Evolutionary conservation across 2,329 filamentous ascomycete species (phyloP).

Genomic region (Penicillium sp.): DNA sequence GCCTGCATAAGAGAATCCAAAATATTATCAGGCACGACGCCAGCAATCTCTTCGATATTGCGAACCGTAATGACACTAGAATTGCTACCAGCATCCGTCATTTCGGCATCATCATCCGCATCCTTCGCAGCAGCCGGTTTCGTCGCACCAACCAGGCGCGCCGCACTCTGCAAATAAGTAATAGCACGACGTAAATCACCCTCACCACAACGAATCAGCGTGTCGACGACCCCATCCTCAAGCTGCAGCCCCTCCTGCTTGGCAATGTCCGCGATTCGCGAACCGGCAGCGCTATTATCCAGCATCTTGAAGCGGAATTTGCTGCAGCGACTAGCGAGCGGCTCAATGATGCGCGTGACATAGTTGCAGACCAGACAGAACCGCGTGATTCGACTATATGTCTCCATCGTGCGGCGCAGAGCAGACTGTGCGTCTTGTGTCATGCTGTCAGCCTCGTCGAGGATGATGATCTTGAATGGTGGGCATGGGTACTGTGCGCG

Average conservation of each 20-base stretch:
- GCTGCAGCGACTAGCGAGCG: constrained; percentile 84
- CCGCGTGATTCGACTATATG: constrained; percentile 90
- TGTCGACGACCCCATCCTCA: constrained; percentile 76
- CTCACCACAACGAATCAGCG: constrained; percentile 82
- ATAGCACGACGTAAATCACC: constrained; percentile 96
- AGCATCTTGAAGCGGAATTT: constrained; percentile 98
- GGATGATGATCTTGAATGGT: constrained; percentile 97
- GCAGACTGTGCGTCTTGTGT: constrained; percentile 96
- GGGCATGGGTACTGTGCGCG: constrained; percentile 79
- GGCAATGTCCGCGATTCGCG: constrained; percentile 79
- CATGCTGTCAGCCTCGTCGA: constrained; percentile 98
- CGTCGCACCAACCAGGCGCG: constrained; percentile 72
- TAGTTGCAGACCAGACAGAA: constrained; percentile 99
- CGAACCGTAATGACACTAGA: constrained; percentile 65
- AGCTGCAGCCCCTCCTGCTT: constrained; percentile 71
- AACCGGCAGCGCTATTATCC: constrained; percentile 79
- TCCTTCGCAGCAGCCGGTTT: constrained; percentile 46
- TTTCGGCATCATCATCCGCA: constrained; percentile 57
- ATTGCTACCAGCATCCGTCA: constrained; percentile 58
- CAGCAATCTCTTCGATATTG: constrained; percentile 90
- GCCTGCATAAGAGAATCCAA: constrained; percentile 70
- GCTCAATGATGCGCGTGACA: constrained; percentile 96
- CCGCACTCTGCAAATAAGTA: constrained; percentile 93
- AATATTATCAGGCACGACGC: constrained; percentile 77
- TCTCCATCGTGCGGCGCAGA: constrained; percentile 94